Evolutionary conservation across 805 yeast genomes (phyloP), one percentile per base, ranked within the genome.

Genomic region (Metschnikowia reukaufii): DNA sequence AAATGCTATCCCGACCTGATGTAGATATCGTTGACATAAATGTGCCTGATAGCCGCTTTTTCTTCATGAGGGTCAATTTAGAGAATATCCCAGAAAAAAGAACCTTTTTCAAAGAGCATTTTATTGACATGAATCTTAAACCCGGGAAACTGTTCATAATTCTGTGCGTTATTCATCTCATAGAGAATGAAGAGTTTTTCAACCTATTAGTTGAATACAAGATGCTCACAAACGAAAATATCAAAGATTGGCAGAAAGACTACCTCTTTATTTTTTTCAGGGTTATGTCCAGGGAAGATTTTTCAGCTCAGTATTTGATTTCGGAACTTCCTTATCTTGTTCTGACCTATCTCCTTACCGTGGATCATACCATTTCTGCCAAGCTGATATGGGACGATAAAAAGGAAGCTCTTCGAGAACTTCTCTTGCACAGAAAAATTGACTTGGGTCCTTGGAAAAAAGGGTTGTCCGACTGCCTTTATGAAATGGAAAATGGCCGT

Each of bases 381-480:
- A 33, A 36, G 18, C 19, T 16, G 4, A 21, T 46, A 2, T 47
- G 53, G 50, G 25, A 33, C n/a, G 10, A 18, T 10, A 47, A 39
- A 13, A 31, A 20, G 12, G 17, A 15, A 8, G 18, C 51, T 1
- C 42, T 50, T 36, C 36, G 42, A 6, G 13, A 8, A 27, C 42
- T 50, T 33, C 33, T 50, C 9, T 13, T 21, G 19, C 16, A 37
- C 6, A 38, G 48, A 2, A 20, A 38, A 2, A 29, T 44, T 8
- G 51, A 42, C 15, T 37, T 50, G 37, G 54, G 54, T 4, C n/a
- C 19, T 19, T 50, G 54, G 54, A 34, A 39, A 8, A 17, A 16
- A 6, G 38, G 31, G 1, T 17, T 50, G 18, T 15, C 38, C 3
- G 34, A 23, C 3, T 19, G 45, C 4, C 45, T 42, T 34, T 27